Percentiles rank a stretch among this genome's conserved stretches.
These are phyloP conservation scores for Colletotrichum sp. DNA, from an alignment of 2,329 filamentous ascomycete genomes.

Conservation along the genomic window DNA sequence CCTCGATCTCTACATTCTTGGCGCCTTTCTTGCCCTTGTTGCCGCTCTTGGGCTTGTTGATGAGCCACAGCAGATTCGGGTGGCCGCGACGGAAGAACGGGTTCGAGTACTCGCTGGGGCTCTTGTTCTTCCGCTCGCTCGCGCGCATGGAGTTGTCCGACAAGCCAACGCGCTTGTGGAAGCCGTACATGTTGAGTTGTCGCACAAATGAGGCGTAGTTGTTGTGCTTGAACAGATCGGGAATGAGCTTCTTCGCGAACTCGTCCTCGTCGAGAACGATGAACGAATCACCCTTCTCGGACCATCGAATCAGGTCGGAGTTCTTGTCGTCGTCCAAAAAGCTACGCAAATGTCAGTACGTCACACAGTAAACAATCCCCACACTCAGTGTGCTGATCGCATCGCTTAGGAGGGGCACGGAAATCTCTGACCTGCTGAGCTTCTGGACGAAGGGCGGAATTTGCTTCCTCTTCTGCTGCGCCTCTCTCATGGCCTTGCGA, in stretches of 20 bases:
- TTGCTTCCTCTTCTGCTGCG: constrained; percentile 88
- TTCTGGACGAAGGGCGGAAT: constrained; percentile 99
- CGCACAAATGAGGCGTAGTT: constrained; percentile 97
- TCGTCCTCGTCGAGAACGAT: constrained; percentile 97
- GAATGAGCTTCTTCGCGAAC: constrained; percentile 95
- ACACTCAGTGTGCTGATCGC: background rate
- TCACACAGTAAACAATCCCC: background rate
- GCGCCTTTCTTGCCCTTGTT: constrained; percentile 65
- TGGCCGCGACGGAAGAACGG: constrained; percentile 94
- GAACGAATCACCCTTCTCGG: constrained; percentile 94
- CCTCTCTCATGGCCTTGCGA: constrained; percentile 82
- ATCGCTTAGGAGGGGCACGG: background rate
- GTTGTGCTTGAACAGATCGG: constrained; percentile 98
- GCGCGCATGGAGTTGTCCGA: constrained; percentile 98
- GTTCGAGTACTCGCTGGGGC: constrained; percentile 97
- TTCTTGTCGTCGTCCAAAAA: constrained; percentile 94
- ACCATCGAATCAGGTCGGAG: constrained; percentile 95
- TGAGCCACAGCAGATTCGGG: constrained; percentile 92
- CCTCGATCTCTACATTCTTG: constrained; percentile 72
- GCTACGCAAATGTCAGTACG: constrained; percentile 51
- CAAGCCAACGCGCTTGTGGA: constrained; percentile 92
- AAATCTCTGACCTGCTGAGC: constrained; percentile 80
- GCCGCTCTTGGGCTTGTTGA: constrained; percentile 87
- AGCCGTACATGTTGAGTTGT: constrained; percentile 96
- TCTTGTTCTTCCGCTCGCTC: constrained; percentile 96